Base-by-base conservation (phyloP, 2,329 filamentous ascomycete species). In the Coniochaeta prunicola region DNA sequence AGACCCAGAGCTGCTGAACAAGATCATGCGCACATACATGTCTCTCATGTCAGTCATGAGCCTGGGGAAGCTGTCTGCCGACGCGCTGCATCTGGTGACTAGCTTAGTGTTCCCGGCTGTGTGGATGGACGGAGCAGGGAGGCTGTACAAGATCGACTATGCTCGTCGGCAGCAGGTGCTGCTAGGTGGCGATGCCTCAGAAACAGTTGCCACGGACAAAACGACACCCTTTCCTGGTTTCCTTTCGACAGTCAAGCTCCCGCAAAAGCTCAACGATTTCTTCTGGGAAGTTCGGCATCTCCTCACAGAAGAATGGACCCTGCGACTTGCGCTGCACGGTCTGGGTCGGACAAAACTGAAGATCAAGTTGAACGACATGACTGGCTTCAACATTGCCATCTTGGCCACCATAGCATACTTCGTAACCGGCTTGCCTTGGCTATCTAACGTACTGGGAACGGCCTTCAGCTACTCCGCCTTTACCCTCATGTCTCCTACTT, bases 381-480 rank as follows among this genome's bases (percentile, higher is more conserved):
- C 87, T 21, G 83, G 84, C 1, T 66, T 84, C 34, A 50, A 86
- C 19, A 63, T 83, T 56, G 81, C 85, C 1, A 66, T 87, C 10
- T 70, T 76, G 17, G 78, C 81, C 7, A 77, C 81, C 1, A 76
- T 87, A 21, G 71, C 79, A 7, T 93, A 92, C 72, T 87, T 90
- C 66, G 88, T 87, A 74, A 90, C 76, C 1, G 69, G 73, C 1
- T 79, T 77, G 57, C 69, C 71, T 0, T 63, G 84, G 65, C 73
- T 97, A 38, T 93, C 91, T 53, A 97, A 97, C 69, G 75, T 96
- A 36, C 82, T 97, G 67, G 92, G 91, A 0, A 91, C 93, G 64
- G 89, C 88, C 6, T 91, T 96, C 75, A 92, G 88, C 64, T 97
- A 97, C 68, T 83, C 84, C 8, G 86, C 90, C 4, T 80, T 97